Evolutionary conservation across 140 eudicot species (phyloP).

Genomic region (Cichorium intybus): DNA sequence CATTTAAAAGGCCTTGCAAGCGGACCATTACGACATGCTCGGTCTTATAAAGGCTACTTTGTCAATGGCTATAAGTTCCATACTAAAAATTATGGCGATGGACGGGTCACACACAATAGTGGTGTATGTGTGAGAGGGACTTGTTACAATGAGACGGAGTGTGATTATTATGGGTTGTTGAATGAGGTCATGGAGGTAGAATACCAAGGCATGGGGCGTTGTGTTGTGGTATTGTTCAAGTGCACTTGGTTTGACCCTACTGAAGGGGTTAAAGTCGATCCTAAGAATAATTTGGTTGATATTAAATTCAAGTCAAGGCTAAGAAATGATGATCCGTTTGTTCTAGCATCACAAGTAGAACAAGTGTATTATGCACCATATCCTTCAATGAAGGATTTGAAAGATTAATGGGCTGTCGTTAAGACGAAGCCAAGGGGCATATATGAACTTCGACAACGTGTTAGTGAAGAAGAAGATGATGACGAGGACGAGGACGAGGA

Average conservation of each 20-base stretch:
- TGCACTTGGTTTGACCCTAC: not conserved
- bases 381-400: not conserved
- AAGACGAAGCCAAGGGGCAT: not conserved
- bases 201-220: not conserved
- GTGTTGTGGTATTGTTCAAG: not conserved
- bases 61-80: slow-evolving; percentile 5
- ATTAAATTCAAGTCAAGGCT: not conserved
- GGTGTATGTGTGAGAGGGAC: not conserved
- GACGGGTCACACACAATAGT: not conserved
- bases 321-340: not conserved
- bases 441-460: not conserved
- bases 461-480: not conserved
- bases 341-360: not conserved
- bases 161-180: slow-evolving; percentile 1
- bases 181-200: not conserved
- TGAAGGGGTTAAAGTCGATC: not conserved
- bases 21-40: not conserved
- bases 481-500: not conserved
- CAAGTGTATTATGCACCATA: slow-evolving; percentile 1
- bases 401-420: not conserved
- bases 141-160: not conserved
- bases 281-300: not conserved
- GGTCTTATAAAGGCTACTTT: not conserved
- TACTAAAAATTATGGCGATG: not conserved
- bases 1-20: not conserved